phyloP scores from a whole-genome alignment of 495 filamentous ascomycete genomes.

The Amorphotheca resinae region DNA sequence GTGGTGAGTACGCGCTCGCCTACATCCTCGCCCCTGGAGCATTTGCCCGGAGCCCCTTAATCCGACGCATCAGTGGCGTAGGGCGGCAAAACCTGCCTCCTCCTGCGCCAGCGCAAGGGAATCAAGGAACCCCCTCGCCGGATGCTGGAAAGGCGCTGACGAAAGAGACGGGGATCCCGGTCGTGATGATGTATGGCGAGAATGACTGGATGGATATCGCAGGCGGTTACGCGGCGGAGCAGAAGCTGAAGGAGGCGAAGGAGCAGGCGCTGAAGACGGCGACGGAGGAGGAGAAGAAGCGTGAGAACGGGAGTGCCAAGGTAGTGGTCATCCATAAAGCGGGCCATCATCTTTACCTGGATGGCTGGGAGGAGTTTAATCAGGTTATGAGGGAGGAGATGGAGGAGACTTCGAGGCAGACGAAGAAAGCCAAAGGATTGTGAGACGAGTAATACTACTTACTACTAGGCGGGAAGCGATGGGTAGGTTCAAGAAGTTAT shows the following conservation, averaged over 20 bases:
- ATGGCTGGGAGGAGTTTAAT: slow-evolving; percentile 87
- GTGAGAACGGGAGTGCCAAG: slow-evolving; percentile 69
- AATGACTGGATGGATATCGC: slow-evolving; percentile 97
- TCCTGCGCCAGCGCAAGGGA: slow-evolving; percentile 9
- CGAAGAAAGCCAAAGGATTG: slow-evolving; percentile 10
- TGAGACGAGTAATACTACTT: too few species aligned
- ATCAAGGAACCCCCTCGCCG: slow-evolving; percentile 1
- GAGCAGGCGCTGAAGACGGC: slow-evolving; percentile 41
- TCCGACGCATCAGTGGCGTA: slow-evolving; percentile 75
- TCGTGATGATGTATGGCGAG: slow-evolving; percentile 91
- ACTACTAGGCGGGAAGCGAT: too few species aligned
- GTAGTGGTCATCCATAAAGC: slow-evolving; percentile 73
- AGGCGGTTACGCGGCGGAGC: slow-evolving; percentile 68
- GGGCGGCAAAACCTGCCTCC: slow-evolving; percentile 46
- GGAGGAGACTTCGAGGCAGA: slow-evolving; percentile 54
- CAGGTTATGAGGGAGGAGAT: slow-evolving; percentile 60
- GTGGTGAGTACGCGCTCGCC: slow-evolving; percentile 85
- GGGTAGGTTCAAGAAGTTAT: too few species aligned
- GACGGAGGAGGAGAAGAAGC: slow-evolving; percentile 52
- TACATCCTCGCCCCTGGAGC: slow-evolving; percentile 91
- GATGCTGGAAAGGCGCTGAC: slow-evolving; percentile 15
- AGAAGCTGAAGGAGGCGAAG: slow-evolving; percentile 64
- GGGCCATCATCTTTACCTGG: slow-evolving; percentile 89
- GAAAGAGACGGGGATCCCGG: slow-evolving; percentile 64
- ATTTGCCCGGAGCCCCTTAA: slow-evolving; percentile 77